Conservation (phyloP, 176 grass and related monocot species). For the Cenchrus fungigraminus region DNA sequence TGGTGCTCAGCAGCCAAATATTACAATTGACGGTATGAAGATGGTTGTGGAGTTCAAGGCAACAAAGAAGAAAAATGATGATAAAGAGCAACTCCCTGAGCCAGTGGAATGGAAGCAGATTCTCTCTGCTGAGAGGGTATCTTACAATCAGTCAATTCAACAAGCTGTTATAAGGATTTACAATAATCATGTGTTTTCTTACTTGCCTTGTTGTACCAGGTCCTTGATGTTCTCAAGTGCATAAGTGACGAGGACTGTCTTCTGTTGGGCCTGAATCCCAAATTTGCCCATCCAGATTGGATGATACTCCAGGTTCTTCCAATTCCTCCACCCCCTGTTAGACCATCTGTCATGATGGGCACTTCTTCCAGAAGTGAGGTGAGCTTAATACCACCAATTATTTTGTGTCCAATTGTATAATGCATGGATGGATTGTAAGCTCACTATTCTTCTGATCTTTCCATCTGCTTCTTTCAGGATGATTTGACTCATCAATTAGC, state of each 20-base stretch:
- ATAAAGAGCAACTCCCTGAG: slow-evolving; percentile 86
- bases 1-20: slow-evolving; percentile 92
- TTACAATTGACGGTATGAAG: slow-evolving; percentile 96
- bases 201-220: slow-evolving; percentile 49
- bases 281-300: slow-evolving; percentile 84
- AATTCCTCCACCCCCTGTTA: slow-evolving; percentile 89
- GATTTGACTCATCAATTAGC: slow-evolving; percentile 95
- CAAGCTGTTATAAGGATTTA: neutral
- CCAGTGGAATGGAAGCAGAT: slow-evolving; percentile 86
- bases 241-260: slow-evolving; percentile 89
- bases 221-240: slow-evolving; percentile 89
- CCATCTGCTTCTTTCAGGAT: slow-evolving; percentile 57
- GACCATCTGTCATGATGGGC: slow-evolving; percentile 97
- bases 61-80: slow-evolving; percentile 86
- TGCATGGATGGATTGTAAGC: neutral
- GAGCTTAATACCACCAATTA: slow-evolving; percentile 21
- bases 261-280: slow-evolving; percentile 66
- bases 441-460: slow-evolving; percentile 3
- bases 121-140: slow-evolving; percentile 88
- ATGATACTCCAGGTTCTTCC: slow-evolving; percentile 97
- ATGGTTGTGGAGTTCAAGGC: slow-evolving; percentile 94
- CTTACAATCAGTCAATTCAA: neutral
- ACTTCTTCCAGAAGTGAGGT: slow-evolving; percentile 94
- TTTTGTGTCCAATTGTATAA: neutral
- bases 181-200: neutral